Evolutionary conservation across 371 early-diverging fungal species (phyloP), one percentile per base, ranked within the genome.

Genomic region (Ordospora colligata): DNA sequence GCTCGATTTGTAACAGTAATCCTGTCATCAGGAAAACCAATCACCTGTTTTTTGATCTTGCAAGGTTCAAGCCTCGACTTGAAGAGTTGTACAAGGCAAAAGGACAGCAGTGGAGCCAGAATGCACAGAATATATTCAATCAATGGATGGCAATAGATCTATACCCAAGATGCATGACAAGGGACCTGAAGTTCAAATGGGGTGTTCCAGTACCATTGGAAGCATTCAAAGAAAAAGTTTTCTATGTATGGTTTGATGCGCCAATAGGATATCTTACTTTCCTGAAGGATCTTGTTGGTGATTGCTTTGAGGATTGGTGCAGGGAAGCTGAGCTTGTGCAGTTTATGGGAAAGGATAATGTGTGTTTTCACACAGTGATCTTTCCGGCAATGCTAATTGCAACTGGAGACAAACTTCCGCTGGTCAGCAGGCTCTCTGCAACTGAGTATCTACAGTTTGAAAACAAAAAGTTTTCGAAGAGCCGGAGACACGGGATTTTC

Each of bases 341-440:
- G 86, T 99, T 99, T 84, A 98, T 99, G 99, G 99, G 99, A 82
- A 99, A 99, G 86, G 99, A 99, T 85, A 99, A 99, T 76, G 96
- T 97, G 11, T 93, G 95, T 44, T 99, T 99, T 91, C 99, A 99
- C 84, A 91, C 96, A 5, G 92, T 98, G 65, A 89, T 98, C 53
- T 97, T 98, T 90, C 99, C 99, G 27, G 90, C 89, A 71, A 85
- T 90, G 40, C 86, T 95, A 78, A 83, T 93, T 17, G 96, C 91
- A 75, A 90, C 94, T 8, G 87, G 88, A 42, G 92, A 95, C 43
- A 72, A 88, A 6, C 47, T 52, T 23, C 95, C 94, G 14, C 67
- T 93, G 68, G 87, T 95, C 65, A 89, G 94, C 84, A 91, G 91
- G 81, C 87, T 99, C 65, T 91, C 89, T 79, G 92, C 94, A 47